Percentiles rank a stretch among this genome's conserved stretches.
Evolutionary conservation across 345 rosid genomes (phyloP).

Genomic region (Carallia brachiata): DNA sequence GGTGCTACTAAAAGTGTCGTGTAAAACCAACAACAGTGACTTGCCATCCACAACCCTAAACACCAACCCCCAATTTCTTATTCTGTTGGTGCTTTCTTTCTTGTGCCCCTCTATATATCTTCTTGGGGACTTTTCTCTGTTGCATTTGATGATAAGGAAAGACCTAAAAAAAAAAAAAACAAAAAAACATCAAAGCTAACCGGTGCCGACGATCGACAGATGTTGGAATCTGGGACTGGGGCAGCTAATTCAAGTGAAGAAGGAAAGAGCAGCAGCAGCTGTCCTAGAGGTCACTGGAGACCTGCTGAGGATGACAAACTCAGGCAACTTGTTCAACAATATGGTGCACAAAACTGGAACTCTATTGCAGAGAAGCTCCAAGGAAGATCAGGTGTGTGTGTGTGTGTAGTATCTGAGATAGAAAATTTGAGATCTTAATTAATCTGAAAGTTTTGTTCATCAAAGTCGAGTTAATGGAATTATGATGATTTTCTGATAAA

Average conservation of each 20-base stretch:
- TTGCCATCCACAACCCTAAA: constrained; percentile 63
- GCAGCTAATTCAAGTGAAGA: constrained; percentile 20
- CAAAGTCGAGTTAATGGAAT: neutral
- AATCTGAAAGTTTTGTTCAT: too few species aligned
- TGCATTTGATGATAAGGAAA: constrained; percentile 25
- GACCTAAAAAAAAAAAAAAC: too few species aligned
- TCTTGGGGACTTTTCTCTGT: constrained; percentile 30
- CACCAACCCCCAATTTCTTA: constrained; percentile 43
- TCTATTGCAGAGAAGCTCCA: constrained; percentile 66
- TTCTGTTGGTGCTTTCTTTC: constrained; percentile 12
- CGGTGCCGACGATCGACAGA: constrained; percentile 16
- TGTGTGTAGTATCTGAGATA: constrained; percentile 11
- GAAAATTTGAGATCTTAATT: neutral
- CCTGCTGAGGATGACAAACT: constrained; percentile 74
- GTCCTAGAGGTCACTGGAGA: constrained; percentile 74
- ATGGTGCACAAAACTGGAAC: constrained; percentile 76
- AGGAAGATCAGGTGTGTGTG: constrained; percentile 73
- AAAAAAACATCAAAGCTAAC: constrained; percentile 7
- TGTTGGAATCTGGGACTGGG: constrained; percentile 12
- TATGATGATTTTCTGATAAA: too few species aligned
- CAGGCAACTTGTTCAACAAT: constrained; percentile 53
- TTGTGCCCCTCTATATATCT: constrained; percentile 41
- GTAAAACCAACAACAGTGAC: constrained; percentile 79
- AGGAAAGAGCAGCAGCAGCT: constrained; percentile 42
- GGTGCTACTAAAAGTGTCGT: constrained; percentile 47